Evolutionary conservation across 371 early-diverging fungal genomes (phyloP), one percentile per base, ranked within the genome.

Genomic region (Vittaforma corneae): DNA sequence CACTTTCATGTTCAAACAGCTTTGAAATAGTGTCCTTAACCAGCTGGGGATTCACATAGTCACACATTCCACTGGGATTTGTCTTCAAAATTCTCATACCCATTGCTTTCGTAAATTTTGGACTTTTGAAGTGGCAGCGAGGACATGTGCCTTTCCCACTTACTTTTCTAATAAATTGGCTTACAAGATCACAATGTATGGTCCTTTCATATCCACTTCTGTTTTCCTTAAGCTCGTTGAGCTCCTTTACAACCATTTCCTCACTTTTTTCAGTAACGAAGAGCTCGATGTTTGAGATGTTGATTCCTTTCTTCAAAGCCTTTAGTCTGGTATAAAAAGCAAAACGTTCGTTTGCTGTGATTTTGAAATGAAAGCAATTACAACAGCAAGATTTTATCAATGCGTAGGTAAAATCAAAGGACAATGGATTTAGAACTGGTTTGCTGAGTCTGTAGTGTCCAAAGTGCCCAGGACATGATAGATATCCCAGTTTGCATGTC

Each of bases 321-420:
- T 52, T 46, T 9, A 78, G 16, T 46, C 71, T 66, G 16, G 50
- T 47, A 52, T 44, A 57, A 6, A 45, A 2, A 2, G 55, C 61
- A 4, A 66, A 4, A 29, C 56, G 48, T 16, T 73, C 60, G 29
- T 62, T 18, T 24, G 65, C 65, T 32, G 84, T 82, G 52, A 87
- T 78, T 65, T 88, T 84, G 71, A 95, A 86, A 20, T 82, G 81
- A 72, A 89, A 87, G 80, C 98, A 97, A 68, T 86, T 87, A 29
- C 85, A 80, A 80, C 98, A 97, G 54, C 83, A 81, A 1, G 88
- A 83, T 64, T 86, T 86, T 5, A 97, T 81, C 45, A 94, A 72
- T 64, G 85, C 85, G 75, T 85, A 86, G 77, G 92, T 77, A 29
- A 87, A 83, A 24, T 84, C 84, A 74, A 92, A 92, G 68, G 89